Evolutionary conservation across 805 yeast genomes (phyloP).

Genomic region (Candida lessepsii): DNA sequence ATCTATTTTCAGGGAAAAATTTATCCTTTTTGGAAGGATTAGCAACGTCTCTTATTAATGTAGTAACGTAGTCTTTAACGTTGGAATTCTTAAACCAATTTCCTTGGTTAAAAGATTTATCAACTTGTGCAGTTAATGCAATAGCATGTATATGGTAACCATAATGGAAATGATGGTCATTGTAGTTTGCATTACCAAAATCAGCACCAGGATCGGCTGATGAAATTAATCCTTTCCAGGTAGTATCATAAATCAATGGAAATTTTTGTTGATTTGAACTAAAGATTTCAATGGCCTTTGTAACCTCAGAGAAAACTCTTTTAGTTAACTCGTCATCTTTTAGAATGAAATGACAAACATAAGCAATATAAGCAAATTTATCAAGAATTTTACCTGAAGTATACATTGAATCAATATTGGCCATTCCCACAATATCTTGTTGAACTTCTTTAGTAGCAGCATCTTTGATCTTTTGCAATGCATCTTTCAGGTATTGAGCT

Average conservation of each 20-base stretch:
- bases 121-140: slow-evolving; percentile 60
- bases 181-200: slow-evolving; percentile 29
- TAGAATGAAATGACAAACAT: slow-evolving; percentile 66
- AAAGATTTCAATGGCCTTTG: slow-evolving; percentile 68
- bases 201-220: slow-evolving; percentile 24
- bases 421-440: slow-evolving; percentile 54
- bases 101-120: slow-evolving; percentile 25
- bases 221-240: slow-evolving; percentile 27
- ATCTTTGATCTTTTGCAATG: slow-evolving; percentile 36
- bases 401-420: slow-evolving; percentile 84
- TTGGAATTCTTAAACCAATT: slow-evolving; percentile 32
- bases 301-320: slow-evolving; percentile 54
- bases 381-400: slow-evolving; percentile 85
- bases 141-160: slow-evolving; percentile 68
- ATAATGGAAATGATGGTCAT: slow-evolving; percentile 36
- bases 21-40: slow-evolving; percentile 54
- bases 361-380: slow-evolving; percentile 84
- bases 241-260: slow-evolving; percentile 30
- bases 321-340: slow-evolving; percentile 52
- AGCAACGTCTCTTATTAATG: slow-evolving; percentile 65
- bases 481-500: slow-evolving; percentile 28
- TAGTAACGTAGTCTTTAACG: slow-evolving; percentile 51
- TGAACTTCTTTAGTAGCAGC: slow-evolving; percentile 54
- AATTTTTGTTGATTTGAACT: slow-evolving; percentile 48
- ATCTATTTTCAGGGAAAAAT: slow-evolving; percentile 63